Conservation (phyloP, 2,329 filamentous ascomycete species). For the Aureobasidium leucospermi region DNA sequence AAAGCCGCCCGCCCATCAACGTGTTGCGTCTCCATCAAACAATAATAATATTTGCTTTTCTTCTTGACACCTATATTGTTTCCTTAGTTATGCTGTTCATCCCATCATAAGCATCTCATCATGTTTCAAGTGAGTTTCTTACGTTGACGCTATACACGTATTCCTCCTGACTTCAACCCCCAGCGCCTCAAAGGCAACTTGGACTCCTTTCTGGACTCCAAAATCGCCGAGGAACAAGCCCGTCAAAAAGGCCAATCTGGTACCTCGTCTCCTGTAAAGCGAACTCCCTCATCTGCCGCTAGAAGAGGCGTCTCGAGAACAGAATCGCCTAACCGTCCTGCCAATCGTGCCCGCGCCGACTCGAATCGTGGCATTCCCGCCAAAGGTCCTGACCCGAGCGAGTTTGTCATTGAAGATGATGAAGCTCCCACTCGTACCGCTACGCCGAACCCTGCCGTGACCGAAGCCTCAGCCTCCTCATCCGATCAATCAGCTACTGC, state of each 20-base stretch:
- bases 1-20: neutral
- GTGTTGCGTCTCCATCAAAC: neutral
- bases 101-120: neutral
- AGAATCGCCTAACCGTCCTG: slow-evolving; percentile 25
- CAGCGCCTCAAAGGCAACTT: slow-evolving; percentile 30
- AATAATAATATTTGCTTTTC: neutral
- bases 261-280: slow-evolving; percentile 29
- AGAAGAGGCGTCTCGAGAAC: slow-evolving; percentile 26
- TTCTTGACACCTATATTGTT: neutral
- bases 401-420: slow-evolving; percentile 82
- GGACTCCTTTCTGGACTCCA: slow-evolving; percentile 35
- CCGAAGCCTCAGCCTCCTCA: slow-evolving; percentile 26
- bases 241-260: slow-evolving; percentile 32
- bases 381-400: slow-evolving; percentile 68
- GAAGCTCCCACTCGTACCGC: slow-evolving; percentile 57
- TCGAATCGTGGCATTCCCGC: slow-evolving; percentile 38
- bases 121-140: slow-evolving; percentile 9
- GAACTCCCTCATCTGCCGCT: slow-evolving; percentile 35
- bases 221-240: slow-evolving; percentile 48
- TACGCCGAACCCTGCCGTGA: slow-evolving; percentile 46
- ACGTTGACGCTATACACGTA: neutral
- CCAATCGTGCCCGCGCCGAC: slow-evolving; percentile 25
- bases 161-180: neutral
- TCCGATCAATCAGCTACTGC: slow-evolving; percentile 20
- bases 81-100: neutral